These are phyloP conservation scores for Aspergillus thermomutatus DNA, from an alignment of 2,329 filamentous ascomycete species.

Conservation along the genomic window DNA sequence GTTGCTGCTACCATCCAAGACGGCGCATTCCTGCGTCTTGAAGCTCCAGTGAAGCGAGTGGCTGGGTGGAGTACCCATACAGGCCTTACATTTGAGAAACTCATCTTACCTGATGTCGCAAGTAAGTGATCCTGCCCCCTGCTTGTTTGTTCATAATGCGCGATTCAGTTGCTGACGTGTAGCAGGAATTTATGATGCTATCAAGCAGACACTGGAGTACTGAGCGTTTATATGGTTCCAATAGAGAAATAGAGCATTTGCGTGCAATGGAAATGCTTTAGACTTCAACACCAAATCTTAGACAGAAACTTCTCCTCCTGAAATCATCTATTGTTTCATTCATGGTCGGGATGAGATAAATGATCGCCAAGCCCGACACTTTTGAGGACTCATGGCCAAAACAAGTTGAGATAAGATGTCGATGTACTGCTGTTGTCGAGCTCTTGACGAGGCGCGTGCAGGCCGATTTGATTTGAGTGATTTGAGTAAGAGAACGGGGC, in stretches of 20 bases:
- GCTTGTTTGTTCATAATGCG: neutral
- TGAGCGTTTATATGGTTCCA: slow-evolving; percentile 35
- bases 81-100: slow-evolving; percentile 73
- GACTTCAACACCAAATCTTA: no score
- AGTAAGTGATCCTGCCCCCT: slow-evolving; percentile 57
- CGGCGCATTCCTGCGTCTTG: slow-evolving; percentile 75
- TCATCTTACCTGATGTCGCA: slow-evolving; percentile 79
- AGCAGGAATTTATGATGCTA: slow-evolving; percentile 67
- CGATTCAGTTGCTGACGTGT: slow-evolving; percentile 3
- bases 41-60: slow-evolving; percentile 80
- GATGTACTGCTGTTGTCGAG: no score
- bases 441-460: no score
- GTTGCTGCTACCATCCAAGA: slow-evolving; percentile 87
- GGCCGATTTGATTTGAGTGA: no score
- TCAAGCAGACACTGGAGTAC: slow-evolving; percentile 65
- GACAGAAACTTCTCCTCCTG: no score
- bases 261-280: neutral
- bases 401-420: no score
- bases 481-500: no score
- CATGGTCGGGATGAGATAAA: no score
- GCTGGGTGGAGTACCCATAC: slow-evolving; percentile 88
- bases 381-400: no score
- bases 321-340: no score
- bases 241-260: neutral
- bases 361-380: no score